Evolutionary conservation across 345 rosid species (phyloP).

Genomic region (Brassica juncea): DNA sequence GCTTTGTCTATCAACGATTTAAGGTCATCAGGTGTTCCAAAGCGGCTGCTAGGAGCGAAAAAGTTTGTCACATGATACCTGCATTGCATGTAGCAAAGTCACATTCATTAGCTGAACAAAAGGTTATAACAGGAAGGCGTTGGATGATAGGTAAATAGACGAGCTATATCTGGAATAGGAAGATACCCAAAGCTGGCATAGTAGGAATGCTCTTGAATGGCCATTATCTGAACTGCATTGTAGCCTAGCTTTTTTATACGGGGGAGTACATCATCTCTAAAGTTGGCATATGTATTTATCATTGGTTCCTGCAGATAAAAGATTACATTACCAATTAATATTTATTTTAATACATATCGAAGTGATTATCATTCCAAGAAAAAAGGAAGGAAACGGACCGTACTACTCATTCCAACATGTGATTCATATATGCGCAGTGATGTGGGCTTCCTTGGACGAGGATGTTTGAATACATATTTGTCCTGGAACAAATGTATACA

Average conservation of each 20-base stretch:
- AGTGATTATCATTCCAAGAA: neutral
- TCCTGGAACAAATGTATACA: conserved; percentile 51
- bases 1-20: conserved; percentile 94
- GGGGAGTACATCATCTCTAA: conserved; percentile 96
- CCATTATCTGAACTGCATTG: conserved; percentile 98
- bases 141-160: conserved; percentile 6
- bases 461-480: conserved; percentile 76
- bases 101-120: conserved; percentile 16
- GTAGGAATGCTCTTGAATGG: conserved; percentile 96
- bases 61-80: conserved; percentile 97
- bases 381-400: conserved; percentile 12
- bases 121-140: conserved; percentile 8
- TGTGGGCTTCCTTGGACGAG: conserved; percentile 81
- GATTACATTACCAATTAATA: neutral
- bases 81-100: conserved; percentile 43
- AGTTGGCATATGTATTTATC: conserved; percentile 81
- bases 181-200: conserved; percentile 96
- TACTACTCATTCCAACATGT: conserved; percentile 98
- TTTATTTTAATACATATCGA: neutral
- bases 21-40: conserved; percentile 96
- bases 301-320: conserved; percentile 69
- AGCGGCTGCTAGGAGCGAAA: conserved; percentile 96
- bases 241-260: conserved; percentile 92
- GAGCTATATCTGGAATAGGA: conserved; percentile 19
- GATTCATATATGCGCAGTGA: conserved; percentile 92